These are phyloP conservation scores for Salisapilia sapeloensis DNA, from an alignment of 352 stramenopile genomes.

Conservation along the genomic window DNA sequence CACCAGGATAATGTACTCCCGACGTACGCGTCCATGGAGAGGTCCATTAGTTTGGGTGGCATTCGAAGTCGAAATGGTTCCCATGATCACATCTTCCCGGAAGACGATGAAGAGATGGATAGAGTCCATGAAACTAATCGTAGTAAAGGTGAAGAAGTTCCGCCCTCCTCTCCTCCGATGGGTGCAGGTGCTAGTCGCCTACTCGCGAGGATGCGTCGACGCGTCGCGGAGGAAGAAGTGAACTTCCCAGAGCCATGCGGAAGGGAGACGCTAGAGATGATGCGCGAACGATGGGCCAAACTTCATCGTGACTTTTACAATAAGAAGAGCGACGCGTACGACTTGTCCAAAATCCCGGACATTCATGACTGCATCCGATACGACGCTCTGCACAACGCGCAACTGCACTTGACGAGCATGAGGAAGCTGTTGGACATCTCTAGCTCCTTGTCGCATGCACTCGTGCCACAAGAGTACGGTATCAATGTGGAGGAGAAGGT, in stretches of 20 bases:
- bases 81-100: conserved; percentile 39
- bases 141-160: no score
- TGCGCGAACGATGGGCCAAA: conserved; percentile 86
- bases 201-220: conserved; percentile 3
- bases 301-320: conserved; percentile 94
- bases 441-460: conserved; percentile 80
- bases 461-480: conserved; percentile 81
- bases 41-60: conserved; percentile 40
- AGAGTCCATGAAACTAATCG: no score
- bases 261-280: conserved; percentile 72
- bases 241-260: conserved; percentile 70
- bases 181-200: not conserved
- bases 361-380: conserved; percentile 97
- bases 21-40: conserved; percentile 27
- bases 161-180: no score
- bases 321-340: conserved; percentile 84
- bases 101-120: conserved; percentile 16
- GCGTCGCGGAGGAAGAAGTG: conserved; percentile 30
- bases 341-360: conserved; percentile 95
- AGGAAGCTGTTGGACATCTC: conserved; percentile 91
- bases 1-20: conserved; percentile 15
- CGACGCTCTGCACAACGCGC: conserved; percentile 96
- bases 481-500: conserved; percentile 80
- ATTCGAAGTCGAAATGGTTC: not conserved
- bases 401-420: conserved; percentile 86